Conservation (phyloP, 805 yeast genomes). For the Helenozyma baotianmanensis region DNA sequence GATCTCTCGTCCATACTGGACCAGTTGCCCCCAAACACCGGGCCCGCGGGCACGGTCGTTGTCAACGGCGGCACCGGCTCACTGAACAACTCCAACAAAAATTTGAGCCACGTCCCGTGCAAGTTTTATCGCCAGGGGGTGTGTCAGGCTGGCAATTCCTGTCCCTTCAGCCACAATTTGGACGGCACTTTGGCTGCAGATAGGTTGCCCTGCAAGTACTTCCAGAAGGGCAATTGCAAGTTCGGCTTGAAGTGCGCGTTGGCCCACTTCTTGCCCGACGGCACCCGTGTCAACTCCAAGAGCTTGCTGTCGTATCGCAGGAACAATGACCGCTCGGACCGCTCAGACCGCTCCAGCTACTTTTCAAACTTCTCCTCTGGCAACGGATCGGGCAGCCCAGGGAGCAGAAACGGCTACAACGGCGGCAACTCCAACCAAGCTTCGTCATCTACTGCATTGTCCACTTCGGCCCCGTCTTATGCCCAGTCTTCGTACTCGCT, state of each 20-base stretch:
- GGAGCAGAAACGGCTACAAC: no score
- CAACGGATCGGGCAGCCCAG: no score
- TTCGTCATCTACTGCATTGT: no score
- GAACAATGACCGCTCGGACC: conserved; percentile 5
- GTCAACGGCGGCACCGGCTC: conserved; percentile 6
- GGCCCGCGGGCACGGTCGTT: conserved; percentile 11
- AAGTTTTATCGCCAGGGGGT: conserved; percentile 88
- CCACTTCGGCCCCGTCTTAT: no score
- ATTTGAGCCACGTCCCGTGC: conserved; percentile 92
- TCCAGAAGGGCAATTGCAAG: conserved; percentile 94
- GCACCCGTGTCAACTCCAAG: conserved; percentile 66
- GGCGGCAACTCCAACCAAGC: no score
- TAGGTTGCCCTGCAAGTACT: conserved; percentile 79
- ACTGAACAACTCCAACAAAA: conserved; percentile 27
- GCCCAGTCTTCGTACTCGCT: no score
- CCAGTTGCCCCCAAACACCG: conserved; percentile 16
- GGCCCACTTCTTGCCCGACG: conserved; percentile 87
- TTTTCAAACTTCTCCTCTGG: no score
- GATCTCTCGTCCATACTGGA: conserved; percentile 8
- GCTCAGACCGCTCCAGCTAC: background rate
- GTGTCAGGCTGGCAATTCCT: conserved; percentile 89
- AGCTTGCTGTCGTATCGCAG: conserved; percentile 9
- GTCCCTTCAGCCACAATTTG: conserved; percentile 84
- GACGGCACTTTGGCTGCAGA: conserved; percentile 52
- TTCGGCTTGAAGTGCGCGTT: conserved; percentile 93